These are phyloP conservation scores for Dipteronia sinensis DNA, from an alignment of 345 rosid genomes.

Conservation along the genomic window DNA sequence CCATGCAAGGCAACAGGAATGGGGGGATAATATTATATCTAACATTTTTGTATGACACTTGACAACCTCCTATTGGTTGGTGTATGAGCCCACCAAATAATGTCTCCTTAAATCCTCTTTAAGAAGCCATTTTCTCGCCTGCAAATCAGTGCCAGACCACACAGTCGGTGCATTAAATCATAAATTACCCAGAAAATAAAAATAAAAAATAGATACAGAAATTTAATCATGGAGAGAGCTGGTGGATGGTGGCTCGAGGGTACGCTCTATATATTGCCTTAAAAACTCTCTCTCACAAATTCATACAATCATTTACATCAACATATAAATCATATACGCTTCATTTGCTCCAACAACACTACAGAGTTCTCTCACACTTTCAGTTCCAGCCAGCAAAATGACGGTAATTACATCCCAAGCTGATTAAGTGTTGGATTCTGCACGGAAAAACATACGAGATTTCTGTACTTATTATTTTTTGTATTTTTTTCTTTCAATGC, in stretches of 20 bases:
- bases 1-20: conserved; percentile 2
- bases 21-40: too few relatives aligned
- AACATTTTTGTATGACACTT: neutral
- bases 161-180: conserved; percentile 18
- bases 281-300: neutral
- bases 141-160: neutral
- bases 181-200: neutral
- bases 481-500: too few relatives aligned
- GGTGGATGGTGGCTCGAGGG: too few relatives aligned
- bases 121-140: neutral
- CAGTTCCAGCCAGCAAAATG: conserved; percentile 5
- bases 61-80: neutral
- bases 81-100: neutral
- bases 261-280: neutral
- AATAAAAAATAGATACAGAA: neutral
- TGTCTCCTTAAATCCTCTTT: neutral
- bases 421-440: too few relatives aligned
- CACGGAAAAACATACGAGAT: too few relatives aligned
- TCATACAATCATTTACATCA: neutral
- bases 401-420: neutral
- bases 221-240: neutral
- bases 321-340: neutral
- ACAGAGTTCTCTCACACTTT: neutral
- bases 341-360: neutral
- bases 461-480: too few relatives aligned